Evolutionary conservation across 73 alveolate species (phyloP), one percentile per base, ranked within the genome.

Genomic region (Paramecium tetraurelia): DNA sequence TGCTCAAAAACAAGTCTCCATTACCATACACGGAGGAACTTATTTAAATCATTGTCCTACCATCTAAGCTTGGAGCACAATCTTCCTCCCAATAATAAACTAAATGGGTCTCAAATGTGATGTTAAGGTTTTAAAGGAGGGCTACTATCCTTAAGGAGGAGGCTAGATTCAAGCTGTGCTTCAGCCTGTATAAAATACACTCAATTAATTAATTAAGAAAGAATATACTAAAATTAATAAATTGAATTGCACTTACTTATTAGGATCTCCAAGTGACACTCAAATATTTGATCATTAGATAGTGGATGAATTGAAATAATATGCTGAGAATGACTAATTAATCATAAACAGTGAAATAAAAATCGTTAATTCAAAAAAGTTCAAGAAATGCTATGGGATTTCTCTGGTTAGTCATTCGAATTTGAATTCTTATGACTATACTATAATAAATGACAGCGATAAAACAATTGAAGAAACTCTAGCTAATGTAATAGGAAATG

Each of bases 1-100:
- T 63, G 1, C 84, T 12, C 5, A 31, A 31, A 63, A 63, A 33
- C 21, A 27, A 31, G n/a, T 63, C 11, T 31, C 46, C 12, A 31
- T 63, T 12, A 63, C 84, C 9, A 63, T 63, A 14, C 84, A 63
- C 31, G 84, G 84, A 0, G 84, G 84, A 31, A 63, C 84, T 12
- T 63, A 63, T 33, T 63, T 63, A 33, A 63, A 63, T 63, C 84
- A 63, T 63, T 14, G 84, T 63, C 84, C 84, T 63, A 27, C 84
- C 12, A 27, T 63, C 27, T 0, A 63, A 31, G 84, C 84, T 3
- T 63, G 84, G 84, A 27, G 46, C 7, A 5, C 35, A n/a, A 12
- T 53, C 18, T 53, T 53, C 8, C 35, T 53, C 3, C 69, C 69
- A 18, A 4, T 53, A 53, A 53, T 53, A 3, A n/a, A 53, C 3